phyloP scores from a whole-genome alignment of 1,284 basidiomycete species.

The Ceratobasidium sp. region DNA sequence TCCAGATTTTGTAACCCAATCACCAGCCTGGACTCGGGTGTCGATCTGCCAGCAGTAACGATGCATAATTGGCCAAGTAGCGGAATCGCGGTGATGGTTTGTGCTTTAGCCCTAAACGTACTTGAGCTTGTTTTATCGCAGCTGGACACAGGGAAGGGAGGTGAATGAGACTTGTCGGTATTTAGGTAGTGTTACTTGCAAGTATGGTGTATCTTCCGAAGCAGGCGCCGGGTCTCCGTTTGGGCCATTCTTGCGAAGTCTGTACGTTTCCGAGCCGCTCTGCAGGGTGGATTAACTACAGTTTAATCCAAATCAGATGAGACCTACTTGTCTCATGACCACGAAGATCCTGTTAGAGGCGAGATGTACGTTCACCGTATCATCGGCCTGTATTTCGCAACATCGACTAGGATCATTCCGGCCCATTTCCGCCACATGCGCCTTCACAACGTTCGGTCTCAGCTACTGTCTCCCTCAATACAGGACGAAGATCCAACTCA shows the following conservation, averaged over 20 bases:
- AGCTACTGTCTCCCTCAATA: not conserved
- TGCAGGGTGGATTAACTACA: not conserved
- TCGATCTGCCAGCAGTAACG: constrained; percentile 4
- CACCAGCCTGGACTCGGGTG: constrained; percentile 5
- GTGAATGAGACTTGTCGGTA: not conserved
- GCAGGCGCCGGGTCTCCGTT: constrained; percentile 25
- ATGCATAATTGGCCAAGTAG: constrained; percentile 25
- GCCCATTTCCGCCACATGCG: not conserved
- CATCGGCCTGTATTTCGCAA: not conserved
- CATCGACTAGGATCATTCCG: constrained; percentile 3
- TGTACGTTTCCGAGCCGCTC: constrained; percentile 26
- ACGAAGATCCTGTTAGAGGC: constrained; percentile 10
- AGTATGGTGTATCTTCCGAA: not conserved
- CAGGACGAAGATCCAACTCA: not conserved
- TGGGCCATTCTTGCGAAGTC: constrained; percentile 15
- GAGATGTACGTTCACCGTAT: constrained; percentile 2
- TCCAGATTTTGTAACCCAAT: constrained; percentile 12
- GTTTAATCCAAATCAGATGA: not conserved
- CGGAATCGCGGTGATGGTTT: not conserved
- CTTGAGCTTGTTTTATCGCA: constrained; percentile 16
- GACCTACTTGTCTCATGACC: constrained; percentile 21
- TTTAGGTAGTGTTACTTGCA: not conserved
- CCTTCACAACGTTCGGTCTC: not conserved
- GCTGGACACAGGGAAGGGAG: not conserved
- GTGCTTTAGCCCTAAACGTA: not conserved